Evolutionary conservation across 2,329 filamentous ascomycete species (phyloP), one percentile per base, ranked within the genome.

Genomic region (Fusarium duplospermum): DNA sequence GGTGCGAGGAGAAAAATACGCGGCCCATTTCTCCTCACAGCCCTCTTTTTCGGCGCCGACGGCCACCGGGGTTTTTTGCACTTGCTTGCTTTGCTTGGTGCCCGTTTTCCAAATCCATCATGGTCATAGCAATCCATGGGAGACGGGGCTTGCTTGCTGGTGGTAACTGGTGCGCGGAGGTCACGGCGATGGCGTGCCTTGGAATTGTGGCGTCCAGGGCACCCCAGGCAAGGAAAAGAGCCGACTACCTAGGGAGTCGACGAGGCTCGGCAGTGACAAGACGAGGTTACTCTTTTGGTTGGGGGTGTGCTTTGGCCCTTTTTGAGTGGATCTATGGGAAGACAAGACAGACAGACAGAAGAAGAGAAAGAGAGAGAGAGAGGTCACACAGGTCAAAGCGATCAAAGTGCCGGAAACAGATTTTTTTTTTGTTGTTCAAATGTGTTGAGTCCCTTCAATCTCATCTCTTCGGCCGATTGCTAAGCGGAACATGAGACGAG

Each of bases 221-320:
- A 36, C 69, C 67, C 69, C 40, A 62, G 42, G 47, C 47, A 11
- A 42, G 38, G 1, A 66, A 38, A 71, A 59, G 69, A 70, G 67
- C 62, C 57, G 66, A 22, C 66, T 20, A 47, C n/a, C n/a, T n/a
- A 40, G 38, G 40, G 38, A 50, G 22, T 66, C 22, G 59, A 57
- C 52, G 58, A 45, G 35, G 27, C 50, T 52, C 58, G 57, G 65
- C 22, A 62, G 42, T 63, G 58, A 65, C 40, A 29, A 61, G 60
- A 33, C 33, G 60, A 60, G 60, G 56, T 36, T 60, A 13, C 38
- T 66, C 66, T 61, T 47, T 54, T 64, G 24, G 35, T 57, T 64
- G 35, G 62, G 62, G 62, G 35, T 63, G 47, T 71, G 67, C 67
- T 71, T 71, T 71, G 68, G 67, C 64, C 67, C 33, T 67, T 35